phyloP scores from a whole-genome alignment of 345 rosid species.

The Draba incana region DNA sequence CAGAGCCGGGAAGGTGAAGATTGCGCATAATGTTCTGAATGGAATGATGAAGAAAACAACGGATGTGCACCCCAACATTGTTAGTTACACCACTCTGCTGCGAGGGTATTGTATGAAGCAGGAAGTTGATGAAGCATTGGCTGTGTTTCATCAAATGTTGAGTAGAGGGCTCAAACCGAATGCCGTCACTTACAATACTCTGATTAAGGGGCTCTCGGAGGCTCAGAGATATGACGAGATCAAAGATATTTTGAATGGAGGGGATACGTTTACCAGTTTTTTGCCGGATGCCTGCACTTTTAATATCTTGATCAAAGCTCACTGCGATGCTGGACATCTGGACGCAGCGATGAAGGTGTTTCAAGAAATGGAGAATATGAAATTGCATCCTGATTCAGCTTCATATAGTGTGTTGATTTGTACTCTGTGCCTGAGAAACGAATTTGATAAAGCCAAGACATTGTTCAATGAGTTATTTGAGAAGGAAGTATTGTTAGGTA shows the following conservation, averaged over 20 bases:
- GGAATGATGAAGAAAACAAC: slow-evolving; percentile 63
- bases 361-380: slow-evolving; percentile 53
- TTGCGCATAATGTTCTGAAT: slow-evolving; percentile 68
- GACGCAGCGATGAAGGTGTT: slow-evolving; percentile 63
- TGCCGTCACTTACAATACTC: slow-evolving; percentile 65
- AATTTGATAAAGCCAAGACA: slow-evolving; percentile 68
- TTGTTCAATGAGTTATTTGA: slow-evolving; percentile 61
- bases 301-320: slow-evolving; percentile 67
- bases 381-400: slow-evolving; percentile 71
- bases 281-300: slow-evolving; percentile 79
- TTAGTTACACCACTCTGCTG: slow-evolving; percentile 77
- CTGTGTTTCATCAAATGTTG: slow-evolving; percentile 57
- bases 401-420: slow-evolving; percentile 76
- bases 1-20: slow-evolving; percentile 71
- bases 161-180: slow-evolving; percentile 60
- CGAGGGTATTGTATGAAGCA: slow-evolving; percentile 81
- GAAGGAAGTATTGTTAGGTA: slow-evolving; percentile 52
- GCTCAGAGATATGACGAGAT: slow-evolving; percentile 58
- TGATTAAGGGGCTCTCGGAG: slow-evolving; percentile 77
- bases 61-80: slow-evolving; percentile 60
- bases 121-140: slow-evolving; percentile 67
- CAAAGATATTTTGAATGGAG: slow-evolving; percentile 53
- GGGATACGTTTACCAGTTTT: slow-evolving; percentile 36
- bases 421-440: slow-evolving; percentile 54
- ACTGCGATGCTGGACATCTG: slow-evolving; percentile 61